Evolutionary conservation across 1,284 basidiomycete species (phyloP), one percentile per base, ranked within the genome.

Genomic region (Ceratobasidium papillatum): DNA sequence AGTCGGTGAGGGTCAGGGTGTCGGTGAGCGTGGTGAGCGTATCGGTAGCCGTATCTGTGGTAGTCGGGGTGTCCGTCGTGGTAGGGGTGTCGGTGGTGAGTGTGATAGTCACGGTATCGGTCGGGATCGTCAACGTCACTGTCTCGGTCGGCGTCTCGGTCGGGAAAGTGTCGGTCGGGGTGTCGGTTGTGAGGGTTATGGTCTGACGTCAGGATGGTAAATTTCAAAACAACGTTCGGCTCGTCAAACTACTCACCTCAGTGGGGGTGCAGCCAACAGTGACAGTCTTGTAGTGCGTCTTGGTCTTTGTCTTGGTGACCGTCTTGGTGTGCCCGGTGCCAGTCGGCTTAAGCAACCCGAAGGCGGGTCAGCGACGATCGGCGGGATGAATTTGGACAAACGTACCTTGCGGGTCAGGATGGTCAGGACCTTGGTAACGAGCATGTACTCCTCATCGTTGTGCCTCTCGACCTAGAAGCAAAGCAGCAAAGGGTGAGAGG

Each of bases 381-480:
- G 1, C 9, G 34, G 19, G 51, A 19, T 41, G 45, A 47, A 47
- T 59, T 1, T n/a, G 12, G n/a, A 2, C 25, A 25, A 8, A 12
- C 41, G 4, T 27, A 71, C 68, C 68, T 71, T 71, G 68, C 47
- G 54, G 22, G 59, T 54, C 2, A 71, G 54, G 1, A 45, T 38
- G 27, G 54, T 71, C 11, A 43, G 9, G 8, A 30, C 25, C 41
- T 45, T 71, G 41, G 68, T 71, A 38, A 71, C 54, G 36, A 71
- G 68, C 54, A 71, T 59, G 36, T 45, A 71, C 27, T 71, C 68
- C 0, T 71, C 68, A 36, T 71, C 68, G 43, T 71, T 59, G 41
- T 43, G 17, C 27, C 68, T 54, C 34, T 56, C 36, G 27, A 25
- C 54, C 68, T 71, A 52, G 22, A 32, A 1, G 17, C 4, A 27